Conservation (phyloP, 2,329 filamentous ascomycete genomes). For the Colletotrichum sojae region DNA sequence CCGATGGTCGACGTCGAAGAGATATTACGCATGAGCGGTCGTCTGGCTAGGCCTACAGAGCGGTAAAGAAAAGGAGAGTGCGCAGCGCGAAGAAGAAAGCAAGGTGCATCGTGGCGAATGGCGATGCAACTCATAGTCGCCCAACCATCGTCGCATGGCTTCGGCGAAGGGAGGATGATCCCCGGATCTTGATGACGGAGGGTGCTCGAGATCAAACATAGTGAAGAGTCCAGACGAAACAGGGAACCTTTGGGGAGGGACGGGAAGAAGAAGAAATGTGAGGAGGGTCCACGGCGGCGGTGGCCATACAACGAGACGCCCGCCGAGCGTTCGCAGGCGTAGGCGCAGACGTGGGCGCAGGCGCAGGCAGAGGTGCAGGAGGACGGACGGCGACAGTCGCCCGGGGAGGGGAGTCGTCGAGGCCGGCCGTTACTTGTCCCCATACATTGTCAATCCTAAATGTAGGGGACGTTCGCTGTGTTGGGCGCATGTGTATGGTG, state of each 20-base stretch:
- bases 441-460: too few species aligned
- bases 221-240: conserved; percentile 38
- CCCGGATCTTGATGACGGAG: conserved; percentile 24
- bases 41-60: conserved; percentile 24
- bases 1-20: conserved; percentile 17
- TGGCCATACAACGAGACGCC: conserved; percentile 31
- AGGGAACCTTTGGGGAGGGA: conserved; percentile 2
- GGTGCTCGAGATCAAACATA: conserved; percentile 16
- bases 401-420: conserved; percentile 6
- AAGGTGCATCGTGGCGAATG: conserved; percentile 35
- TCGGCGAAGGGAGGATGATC: conserved; percentile 33
- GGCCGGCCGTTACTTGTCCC: conserved; percentile 27
- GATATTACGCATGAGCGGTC: conserved; percentile 7
- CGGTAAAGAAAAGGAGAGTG: conserved; percentile 17
- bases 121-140: conserved; percentile 33
- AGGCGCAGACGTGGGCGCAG: neutral
- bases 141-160: conserved; percentile 38
- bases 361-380: conserved; percentile 2
- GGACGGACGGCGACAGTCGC: neutral
- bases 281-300: conserved; percentile 6
- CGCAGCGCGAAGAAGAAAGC: conserved; percentile 16
- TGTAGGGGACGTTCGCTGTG: conserved; percentile 16
- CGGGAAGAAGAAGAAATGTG: conserved; percentile 31
- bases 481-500: neutral
- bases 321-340: conserved; percentile 28